Conservation (phyloP, 345 rosid genomes). For the Eucalyptus sideroxylon region DNA sequence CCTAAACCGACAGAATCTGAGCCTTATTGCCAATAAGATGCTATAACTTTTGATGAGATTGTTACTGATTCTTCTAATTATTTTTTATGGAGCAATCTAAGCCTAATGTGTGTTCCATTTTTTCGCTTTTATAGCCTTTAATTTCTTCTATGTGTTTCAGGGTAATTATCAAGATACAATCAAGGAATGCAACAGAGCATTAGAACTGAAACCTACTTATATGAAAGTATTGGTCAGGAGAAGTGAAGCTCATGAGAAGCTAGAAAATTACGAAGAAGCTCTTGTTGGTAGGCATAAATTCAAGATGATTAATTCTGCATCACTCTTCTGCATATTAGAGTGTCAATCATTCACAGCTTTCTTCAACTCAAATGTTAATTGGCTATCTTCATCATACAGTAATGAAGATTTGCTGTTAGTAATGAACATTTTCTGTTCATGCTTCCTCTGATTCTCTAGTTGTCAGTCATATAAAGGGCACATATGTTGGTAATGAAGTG, state of each 20-base stretch:
- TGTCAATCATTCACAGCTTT: neutral
- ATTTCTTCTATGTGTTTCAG: constrained; percentile 6
- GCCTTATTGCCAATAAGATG: neutral
- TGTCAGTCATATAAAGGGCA: neutral
- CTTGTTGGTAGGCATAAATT: constrained; percentile 31
- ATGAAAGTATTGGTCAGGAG: constrained; percentile 69
- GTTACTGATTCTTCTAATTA: neutral
- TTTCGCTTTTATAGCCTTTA: neutral
- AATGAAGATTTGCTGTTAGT: neutral
- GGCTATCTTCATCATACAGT: neutral
- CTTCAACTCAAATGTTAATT: neutral
- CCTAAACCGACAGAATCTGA: neutral
- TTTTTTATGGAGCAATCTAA: neutral
- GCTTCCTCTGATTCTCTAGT: neutral
- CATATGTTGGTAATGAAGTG: neutral
- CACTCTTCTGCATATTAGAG: neutral
- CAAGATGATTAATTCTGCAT: neutral
- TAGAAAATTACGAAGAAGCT: constrained; percentile 83
- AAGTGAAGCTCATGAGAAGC: constrained; percentile 89
- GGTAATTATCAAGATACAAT: constrained; percentile 66
- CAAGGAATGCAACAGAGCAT: constrained; percentile 80
- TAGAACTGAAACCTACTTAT: constrained; percentile 70
- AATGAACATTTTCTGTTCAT: neutral
- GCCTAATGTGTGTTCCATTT: neutral
- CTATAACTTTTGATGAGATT: neutral